Evolutionary conservation across 2,329 filamentous ascomycete species (phyloP), one percentile per base, ranked within the genome.

Genomic region (Daldinia eschscholtzii): DNA sequence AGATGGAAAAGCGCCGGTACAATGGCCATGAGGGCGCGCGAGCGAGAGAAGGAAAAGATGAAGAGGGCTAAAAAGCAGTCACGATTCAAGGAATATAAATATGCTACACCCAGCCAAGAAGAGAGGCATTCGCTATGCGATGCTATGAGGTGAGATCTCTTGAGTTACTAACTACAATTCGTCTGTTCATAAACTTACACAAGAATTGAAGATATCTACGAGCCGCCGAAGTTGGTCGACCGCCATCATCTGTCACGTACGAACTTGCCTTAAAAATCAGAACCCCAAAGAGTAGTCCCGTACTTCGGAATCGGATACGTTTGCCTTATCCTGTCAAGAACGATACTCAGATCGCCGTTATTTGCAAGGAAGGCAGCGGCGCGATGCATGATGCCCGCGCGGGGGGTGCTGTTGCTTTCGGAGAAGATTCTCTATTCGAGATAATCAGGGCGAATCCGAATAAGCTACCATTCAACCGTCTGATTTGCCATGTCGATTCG

Each of bases 281-380:
- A 76, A 94, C 95, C 1, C 86, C 89, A 74, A 95, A 94, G 80
- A 94, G 94, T 80, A 94, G 94, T 0, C 91, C 94, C 18, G 89
- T 96, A 7, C 86, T 99, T 72, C 92, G 94, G 71, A 97, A 93
- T 82, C 92, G 93, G 78, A 86, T 99, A 78, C 91, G 92, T 46
- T 90, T 99, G 18, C 96, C 96, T 0, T 92, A 97, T 80, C 91
- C 94, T 4, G 93, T 98, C 72, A 92, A 93, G 80, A 97, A 93
- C 70, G 93, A 97, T 79, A 86, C 94, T 58, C 90, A 91, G 70
- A 94, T 99, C 76, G 96, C 91, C 77, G 96, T 98, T 63, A 93
- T 99, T 74, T 95, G 92, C 79, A 90, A 93, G n/a, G 91, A 95
- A 62, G 91, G 90, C 72, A 94, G 92, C 71, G 87, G 89, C 70